These are phyloP conservation scores for Apophysomyces sp. DNA, from an alignment of 371 early-diverging fungal species.

Conservation along the genomic window DNA sequence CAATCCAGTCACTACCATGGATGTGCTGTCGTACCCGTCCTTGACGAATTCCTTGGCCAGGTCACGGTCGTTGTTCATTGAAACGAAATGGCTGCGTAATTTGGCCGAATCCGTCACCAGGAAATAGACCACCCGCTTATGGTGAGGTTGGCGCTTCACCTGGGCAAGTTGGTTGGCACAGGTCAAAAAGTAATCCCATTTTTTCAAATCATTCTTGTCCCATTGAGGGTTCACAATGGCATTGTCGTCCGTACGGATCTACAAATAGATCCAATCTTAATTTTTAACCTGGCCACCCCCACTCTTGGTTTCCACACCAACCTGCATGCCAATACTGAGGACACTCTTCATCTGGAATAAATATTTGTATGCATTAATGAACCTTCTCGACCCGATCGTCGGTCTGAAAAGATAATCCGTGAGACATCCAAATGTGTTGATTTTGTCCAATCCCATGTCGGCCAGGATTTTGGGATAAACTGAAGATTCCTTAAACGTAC, in stretches of 20 bases:
- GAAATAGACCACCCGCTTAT: conserved; percentile 30
- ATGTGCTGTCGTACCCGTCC: neutral
- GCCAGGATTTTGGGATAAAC: conserved; percentile 20
- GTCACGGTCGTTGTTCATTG: conserved; percentile 19
- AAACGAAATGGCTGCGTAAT: conserved; percentile 25
- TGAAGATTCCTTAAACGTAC: conserved; percentile 26
- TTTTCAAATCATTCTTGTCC: conserved; percentile 21
- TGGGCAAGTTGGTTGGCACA: conserved; percentile 33
- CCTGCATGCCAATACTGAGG: conserved; percentile 38
- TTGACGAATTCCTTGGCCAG: conserved; percentile 10
- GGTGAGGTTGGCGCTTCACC: conserved; percentile 24
- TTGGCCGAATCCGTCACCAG: conserved; percentile 30
- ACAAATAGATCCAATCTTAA: neutral
- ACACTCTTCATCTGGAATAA: conserved; percentile 32
- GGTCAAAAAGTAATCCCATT: conserved; percentile 31
- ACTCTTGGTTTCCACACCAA: neutral
- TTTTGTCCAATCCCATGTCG: conserved; percentile 24
- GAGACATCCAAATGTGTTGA: conserved; percentile 33
- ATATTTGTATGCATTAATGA: conserved; percentile 26
- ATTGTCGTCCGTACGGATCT: conserved; percentile 32
- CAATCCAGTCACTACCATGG: conserved; percentile 23
- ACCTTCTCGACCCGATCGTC: conserved; percentile 29
- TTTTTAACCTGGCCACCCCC: neutral
- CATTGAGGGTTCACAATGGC: conserved; percentile 26
- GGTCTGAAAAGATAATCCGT: conserved; percentile 35